phyloP scores from a whole-genome alignment of 306 rosid species.

The Sicyos edulis region DNA sequence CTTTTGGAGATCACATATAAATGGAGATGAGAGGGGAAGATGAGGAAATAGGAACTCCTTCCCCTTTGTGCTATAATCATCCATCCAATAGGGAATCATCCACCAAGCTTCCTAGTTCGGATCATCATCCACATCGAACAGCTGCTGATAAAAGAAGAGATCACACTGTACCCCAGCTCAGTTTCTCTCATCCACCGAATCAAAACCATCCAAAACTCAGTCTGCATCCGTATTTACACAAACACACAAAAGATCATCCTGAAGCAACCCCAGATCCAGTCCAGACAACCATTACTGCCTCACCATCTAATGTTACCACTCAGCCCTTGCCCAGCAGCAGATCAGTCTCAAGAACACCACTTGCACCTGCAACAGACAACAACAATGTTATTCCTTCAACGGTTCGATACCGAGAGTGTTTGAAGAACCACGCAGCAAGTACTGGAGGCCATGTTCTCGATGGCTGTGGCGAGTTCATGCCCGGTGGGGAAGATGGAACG shows the following conservation, averaged over 20 bases:
- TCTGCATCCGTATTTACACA: conserved; percentile 12
- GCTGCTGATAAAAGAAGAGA: conserved; percentile 17
- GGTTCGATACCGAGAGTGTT: conserved; percentile 65
- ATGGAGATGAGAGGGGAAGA: conserved; percentile 16
- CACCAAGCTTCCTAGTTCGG: conserved; percentile 14
- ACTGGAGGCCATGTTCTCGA: conserved; percentile 75
- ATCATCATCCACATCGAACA: background rate
- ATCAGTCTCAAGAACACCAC: background rate
- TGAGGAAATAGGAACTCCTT: conserved; percentile 18
- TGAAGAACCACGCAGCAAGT: conserved; percentile 80
- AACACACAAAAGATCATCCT: conserved; percentile 12
- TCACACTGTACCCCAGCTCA: conserved; percentile 27
- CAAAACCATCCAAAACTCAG: conserved; percentile 29
- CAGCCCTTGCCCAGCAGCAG: background rate
- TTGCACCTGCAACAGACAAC: background rate
- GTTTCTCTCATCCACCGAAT: conserved; percentile 28
- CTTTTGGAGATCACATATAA: background rate
- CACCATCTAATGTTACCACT: background rate
- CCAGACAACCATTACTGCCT: conserved; percentile 1
- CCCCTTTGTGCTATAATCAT: conserved; percentile 20
- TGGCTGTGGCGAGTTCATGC: conserved; percentile 98
- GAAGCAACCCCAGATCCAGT: conserved; percentile 12
- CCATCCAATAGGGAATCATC: conserved; percentile 18
- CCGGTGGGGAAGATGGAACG: conserved; percentile 58
- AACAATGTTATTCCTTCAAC: conserved; percentile 1